These are phyloP conservation scores for Pseudodiploospora longispora DNA, from an alignment of 2,329 filamentous ascomycete species.

Conservation along the genomic window DNA sequence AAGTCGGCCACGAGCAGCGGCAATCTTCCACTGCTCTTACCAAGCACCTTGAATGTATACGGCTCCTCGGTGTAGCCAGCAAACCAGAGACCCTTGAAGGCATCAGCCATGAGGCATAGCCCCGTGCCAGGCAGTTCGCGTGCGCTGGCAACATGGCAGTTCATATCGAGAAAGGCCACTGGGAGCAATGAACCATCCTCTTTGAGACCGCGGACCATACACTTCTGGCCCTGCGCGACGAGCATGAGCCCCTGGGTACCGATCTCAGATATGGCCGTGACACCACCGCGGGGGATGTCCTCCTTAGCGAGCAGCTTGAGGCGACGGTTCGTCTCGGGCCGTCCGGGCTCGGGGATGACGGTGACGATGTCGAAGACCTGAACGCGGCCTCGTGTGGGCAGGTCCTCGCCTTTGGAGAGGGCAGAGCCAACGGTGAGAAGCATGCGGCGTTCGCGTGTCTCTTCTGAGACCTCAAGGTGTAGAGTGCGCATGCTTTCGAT, in stretches of 20 bases:
- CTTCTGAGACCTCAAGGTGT: constrained; percentile 82
- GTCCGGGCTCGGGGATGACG: constrained; percentile 81
- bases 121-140: constrained; percentile 79
- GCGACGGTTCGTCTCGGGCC: constrained; percentile 76
- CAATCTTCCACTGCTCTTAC: constrained; percentile 72
- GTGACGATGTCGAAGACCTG: constrained; percentile 88
- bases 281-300: constrained; percentile 82
- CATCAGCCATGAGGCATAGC: constrained; percentile 80
- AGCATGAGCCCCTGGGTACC: constrained; percentile 84
- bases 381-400: constrained; percentile 74
- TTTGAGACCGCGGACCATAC: constrained; percentile 91
- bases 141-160: constrained; percentile 80
- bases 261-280: constrained; percentile 77
- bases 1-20: constrained; percentile 81
- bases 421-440: constrained; percentile 81
- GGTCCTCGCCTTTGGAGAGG: constrained; percentile 80
- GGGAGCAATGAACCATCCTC: constrained; percentile 89
- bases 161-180: constrained; percentile 97
- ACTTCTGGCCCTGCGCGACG: constrained; percentile 90
- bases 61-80: constrained; percentile 94
- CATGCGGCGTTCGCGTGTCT: constrained; percentile 76
- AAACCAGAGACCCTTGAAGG: constrained; percentile 91
- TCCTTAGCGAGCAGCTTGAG: constrained; percentile 83
- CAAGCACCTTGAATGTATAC: constrained; percentile 88
- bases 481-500: constrained; percentile 77